Evolutionary conservation across 78 protist species (phyloP).

Genomic region (Dictyostelium capitatum): DNA sequence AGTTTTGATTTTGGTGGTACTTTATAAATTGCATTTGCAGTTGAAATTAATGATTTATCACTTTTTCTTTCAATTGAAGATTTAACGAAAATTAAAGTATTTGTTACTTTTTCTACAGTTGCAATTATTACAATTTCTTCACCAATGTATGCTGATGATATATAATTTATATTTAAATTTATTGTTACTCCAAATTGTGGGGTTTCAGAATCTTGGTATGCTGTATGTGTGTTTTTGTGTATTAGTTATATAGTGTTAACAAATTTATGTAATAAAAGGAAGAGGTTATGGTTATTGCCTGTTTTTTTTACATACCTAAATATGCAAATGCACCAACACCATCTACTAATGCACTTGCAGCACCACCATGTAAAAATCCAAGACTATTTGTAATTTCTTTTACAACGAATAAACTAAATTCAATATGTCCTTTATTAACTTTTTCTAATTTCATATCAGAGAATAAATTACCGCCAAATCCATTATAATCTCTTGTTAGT

Average conservation of each 20-base stretch:
- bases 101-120: neutral
- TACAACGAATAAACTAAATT: neutral
- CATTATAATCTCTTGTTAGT: neutral
- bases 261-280: too few species aligned
- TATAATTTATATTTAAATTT: neutral
- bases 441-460: neutral
- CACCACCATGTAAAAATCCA: neutral
- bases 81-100: neutral
- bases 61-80: neutral
- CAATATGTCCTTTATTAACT: neutral
- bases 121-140: neutral
- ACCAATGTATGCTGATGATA: neutral
- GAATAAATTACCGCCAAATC: neutral
- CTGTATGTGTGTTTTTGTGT: too few species aligned
- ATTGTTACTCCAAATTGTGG: neutral
- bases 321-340: conserved; percentile 4
- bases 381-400: neutral
- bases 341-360: neutral
- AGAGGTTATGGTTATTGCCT: too few species aligned
- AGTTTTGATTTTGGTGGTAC: conserved; percentile 17
- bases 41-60: neutral
- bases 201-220: too few species aligned
- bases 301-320: neutral
- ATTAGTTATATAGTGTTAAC: too few species aligned
- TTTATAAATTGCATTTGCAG: neutral